Evolutionary conservation across 805 yeast species (phyloP), one percentile per base, ranked within the genome.

Genomic region (Yamadazyma olivae): DNA sequence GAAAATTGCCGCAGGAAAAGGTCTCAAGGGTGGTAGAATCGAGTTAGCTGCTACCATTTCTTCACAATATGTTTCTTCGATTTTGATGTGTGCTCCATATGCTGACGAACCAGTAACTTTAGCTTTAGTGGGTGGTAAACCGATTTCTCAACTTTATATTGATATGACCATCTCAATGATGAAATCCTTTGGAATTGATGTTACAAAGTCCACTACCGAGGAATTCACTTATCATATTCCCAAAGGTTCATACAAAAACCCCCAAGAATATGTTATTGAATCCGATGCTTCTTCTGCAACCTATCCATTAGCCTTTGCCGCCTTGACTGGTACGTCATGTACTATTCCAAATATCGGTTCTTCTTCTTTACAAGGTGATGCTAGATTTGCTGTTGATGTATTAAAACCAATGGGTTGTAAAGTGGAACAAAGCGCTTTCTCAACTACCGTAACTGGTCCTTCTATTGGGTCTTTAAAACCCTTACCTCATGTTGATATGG

Each of bases 211-310:
- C 3, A 54, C 67, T 6, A 73, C 83, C 21, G 91, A 87, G 56
- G 80, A 74, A 20, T 77, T 86, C 68, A 88, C 97, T 32, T 93
- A 93, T 61, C 84, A 81, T 55, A 88, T 93, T 59, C 98, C 98
- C 34, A 75, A 75, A 49, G 96, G 90, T 4, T 67, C 68, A 14
- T 93, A 93, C 59, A 61, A 59, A 23, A 87, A 91, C 44, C 99
- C 99, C 19, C 46, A 70, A 1, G 90, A 82, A 48, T 93, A 93
- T 53, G 87, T 85, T 20, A 79, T 93, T 47, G 99, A 93, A 64
- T 85, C 96, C 12, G 99, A 93, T 61, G 99, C 99, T 15, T 87
- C 96, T 12, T 86, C 96, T 6, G 98, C 99, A 1, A 93, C 99
- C 8, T 93, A 93, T 51, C 99, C 99, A 27, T 73, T 93, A 47